Evolutionary conservation across 2,329 filamentous ascomycete species (phyloP).

Genomic region (Rhynchosporium graminicola): DNA sequence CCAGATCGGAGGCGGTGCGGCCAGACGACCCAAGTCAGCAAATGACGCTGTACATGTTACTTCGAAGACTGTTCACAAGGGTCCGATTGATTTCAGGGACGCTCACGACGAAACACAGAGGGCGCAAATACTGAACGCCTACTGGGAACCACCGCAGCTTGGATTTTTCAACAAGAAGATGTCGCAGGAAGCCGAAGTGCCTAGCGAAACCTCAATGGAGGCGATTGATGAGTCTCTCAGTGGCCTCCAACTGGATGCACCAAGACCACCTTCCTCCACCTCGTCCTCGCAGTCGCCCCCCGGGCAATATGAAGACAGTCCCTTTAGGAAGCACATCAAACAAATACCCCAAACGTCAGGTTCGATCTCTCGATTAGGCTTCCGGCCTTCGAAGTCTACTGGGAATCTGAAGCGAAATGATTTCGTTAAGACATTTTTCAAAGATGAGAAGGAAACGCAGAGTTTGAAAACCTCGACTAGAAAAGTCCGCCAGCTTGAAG

Average conservation of each 20-base stretch:
- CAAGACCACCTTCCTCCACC: background rate
- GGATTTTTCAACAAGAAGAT: constrained; percentile 6
- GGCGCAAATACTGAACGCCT: constrained; percentile 22
- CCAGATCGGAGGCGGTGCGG: background rate
- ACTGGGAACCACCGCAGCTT: constrained; percentile 31
- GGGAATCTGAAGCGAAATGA: constrained; percentile 3
- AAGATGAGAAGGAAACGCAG: background rate
- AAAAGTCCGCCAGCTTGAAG: constrained; percentile 19
- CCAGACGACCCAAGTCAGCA: constrained; percentile 20
- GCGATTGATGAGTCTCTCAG: constrained; percentile 9
- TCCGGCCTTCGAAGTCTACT: constrained; percentile 5
- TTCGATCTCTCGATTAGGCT: constrained; percentile 12
- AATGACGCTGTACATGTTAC: constrained; percentile 1
- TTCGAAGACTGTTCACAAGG: constrained; percentile 13
- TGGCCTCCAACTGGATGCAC: background rate
- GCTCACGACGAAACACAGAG: constrained; percentile 27
- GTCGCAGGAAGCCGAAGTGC: background rate
- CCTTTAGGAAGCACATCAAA: background rate
- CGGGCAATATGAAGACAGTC: background rate
- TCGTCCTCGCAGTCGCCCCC: background rate
- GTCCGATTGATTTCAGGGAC: constrained; percentile 19
- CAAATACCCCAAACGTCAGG: constrained; percentile 19
- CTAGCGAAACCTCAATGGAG: background rate
- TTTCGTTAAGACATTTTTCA: constrained; percentile 13
- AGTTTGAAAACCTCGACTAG: constrained; percentile 15